These are phyloP conservation scores for Corynespora cassiicola DNA, from an alignment of 2,329 filamentous ascomycete genomes.

Conservation along the genomic window DNA sequence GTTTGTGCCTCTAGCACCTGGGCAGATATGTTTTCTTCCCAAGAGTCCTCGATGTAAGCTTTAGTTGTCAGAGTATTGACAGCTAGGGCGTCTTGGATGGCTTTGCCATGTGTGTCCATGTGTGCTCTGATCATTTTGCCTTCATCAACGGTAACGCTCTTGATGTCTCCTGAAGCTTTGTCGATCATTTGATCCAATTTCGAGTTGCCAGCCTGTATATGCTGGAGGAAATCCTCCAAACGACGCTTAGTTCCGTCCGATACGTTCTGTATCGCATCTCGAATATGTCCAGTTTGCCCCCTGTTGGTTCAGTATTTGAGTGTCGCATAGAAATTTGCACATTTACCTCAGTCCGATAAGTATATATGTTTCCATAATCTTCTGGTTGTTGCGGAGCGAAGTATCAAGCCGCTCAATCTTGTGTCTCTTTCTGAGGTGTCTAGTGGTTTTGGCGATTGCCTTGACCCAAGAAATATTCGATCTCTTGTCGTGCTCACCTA, in stretches of 20 bases:
- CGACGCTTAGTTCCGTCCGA: neutral
- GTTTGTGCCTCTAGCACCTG: neutral
- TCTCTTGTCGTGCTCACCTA: slow-evolving; percentile 1
- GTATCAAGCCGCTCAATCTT: slow-evolving; percentile 1
- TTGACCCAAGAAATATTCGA: neutral
- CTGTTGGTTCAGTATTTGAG: neutral
- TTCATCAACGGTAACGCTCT: neutral
- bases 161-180: slow-evolving; percentile 1
- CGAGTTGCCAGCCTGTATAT: slow-evolving; percentile 1
- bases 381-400: neutral
- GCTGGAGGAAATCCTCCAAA: neutral
- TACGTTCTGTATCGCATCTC: neutral
- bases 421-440: neutral
- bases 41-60: neutral
- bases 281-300: neutral
- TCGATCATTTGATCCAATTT: slow-evolving; percentile 1
- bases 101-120: neutral
- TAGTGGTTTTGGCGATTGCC: neutral
- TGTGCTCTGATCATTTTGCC: neutral
- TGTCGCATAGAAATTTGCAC: slow-evolving; percentile 1
- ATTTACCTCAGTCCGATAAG: slow-evolving; percentile 5
- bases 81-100: slow-evolving; percentile 1
- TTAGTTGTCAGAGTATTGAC: neutral
- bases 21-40: neutral
- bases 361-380: slow-evolving; percentile 5